Evolutionary conservation across 78 protist genomes (phyloP).

Genomic region (Speleostelium caveatum): DNA sequence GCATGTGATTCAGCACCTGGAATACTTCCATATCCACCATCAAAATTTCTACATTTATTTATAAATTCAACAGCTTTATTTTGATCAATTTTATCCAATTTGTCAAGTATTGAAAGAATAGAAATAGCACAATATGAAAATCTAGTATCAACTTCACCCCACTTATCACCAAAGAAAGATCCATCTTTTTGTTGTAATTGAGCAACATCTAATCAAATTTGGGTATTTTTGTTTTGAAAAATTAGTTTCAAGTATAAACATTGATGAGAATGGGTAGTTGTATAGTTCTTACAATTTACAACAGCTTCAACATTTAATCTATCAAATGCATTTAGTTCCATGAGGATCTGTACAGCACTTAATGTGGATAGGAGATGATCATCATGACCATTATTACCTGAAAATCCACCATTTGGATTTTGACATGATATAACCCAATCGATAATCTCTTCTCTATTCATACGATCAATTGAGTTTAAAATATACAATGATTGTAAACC

Average conservation of each 20-base stretch:
- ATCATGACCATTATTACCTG: conserved; percentile 96
- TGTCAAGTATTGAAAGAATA: conserved; percentile 87
- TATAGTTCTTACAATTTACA: conserved; percentile 35
- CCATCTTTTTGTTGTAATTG: conserved; percentile 97
- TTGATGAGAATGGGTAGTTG: neutral
- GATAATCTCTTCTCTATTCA: conserved; percentile 82
- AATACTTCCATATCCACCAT: conserved; percentile 97
- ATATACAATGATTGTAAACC: conserved; percentile 90
- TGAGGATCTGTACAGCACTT: conserved; percentile 96
- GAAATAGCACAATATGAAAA: conserved; percentile 96
- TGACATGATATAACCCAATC: conserved; percentile 88
- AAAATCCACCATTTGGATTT: conserved; percentile 93
- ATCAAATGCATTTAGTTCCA: conserved; percentile 83
- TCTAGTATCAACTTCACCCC: conserved; percentile 99
- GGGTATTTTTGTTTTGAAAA: too few relatives aligned
- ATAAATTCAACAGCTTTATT: conserved; percentile 88
- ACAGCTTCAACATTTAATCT: conserved; percentile 69
- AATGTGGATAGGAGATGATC: conserved; percentile 97
- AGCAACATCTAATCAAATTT: conserved; percentile 71
- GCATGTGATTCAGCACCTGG: conserved; percentile 99
- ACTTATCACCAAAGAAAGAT: conserved; percentile 97
- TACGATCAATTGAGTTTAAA: conserved; percentile 45
- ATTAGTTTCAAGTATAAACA: neutral
- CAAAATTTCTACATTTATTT: conserved; percentile 93
- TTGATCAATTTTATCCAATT: conserved; percentile 77